Evolutionary conservation across 202 grass and related monocot genomes (phyloP), one percentile per base, ranked within the genome.

Genomic region (Alloteropsis angusta): DNA sequence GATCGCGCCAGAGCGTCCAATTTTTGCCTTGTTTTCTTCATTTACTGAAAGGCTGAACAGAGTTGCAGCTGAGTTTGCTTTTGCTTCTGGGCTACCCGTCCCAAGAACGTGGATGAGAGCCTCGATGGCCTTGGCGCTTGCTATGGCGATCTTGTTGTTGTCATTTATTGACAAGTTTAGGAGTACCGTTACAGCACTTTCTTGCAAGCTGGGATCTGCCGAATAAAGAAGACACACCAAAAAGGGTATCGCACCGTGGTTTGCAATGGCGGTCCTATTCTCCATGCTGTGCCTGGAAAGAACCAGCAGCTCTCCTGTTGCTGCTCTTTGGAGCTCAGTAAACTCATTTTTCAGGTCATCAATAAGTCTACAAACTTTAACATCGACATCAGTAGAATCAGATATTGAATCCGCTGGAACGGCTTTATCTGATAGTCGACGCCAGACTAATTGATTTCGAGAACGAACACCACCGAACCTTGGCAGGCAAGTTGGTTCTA

Each of bases 151-250:
- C 76, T 97, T 97, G 73, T 93, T 97, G 69, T 90, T 93, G 67
- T 97, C 90, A 78, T 93, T 90, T 23, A 97, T 78, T 10, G 93
- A 93, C 68, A 97, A 86, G 79, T 97, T 97, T 59, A 97, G 71
- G 21, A 93, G 83, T 34, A 82, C 67, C 22, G 93, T 97, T 52
- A 97, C 93, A 28, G 90, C 83, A 79, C 87, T 87, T 76, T 93
- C 90, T 75, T 93, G 93, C 22, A 65, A 90, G 37, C 50, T 79
- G 48, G 58, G 64, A 39, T 97, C 93, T 30, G 59, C 4, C 57
- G 89, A 88, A 72, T 80, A 77, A 87, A 97, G 93, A 69, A 97
- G 85, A 64, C 66, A 75, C 66, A 90, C 93, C 37, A 97, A 78
- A n/a, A 82, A 79, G 49, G 80, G 73, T 86, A 97, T 90, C 4